These are phyloP conservation scores for Penicillium sp. DNA, from an alignment of 2,329 filamentous ascomycete species.

Conservation along the genomic window DNA sequence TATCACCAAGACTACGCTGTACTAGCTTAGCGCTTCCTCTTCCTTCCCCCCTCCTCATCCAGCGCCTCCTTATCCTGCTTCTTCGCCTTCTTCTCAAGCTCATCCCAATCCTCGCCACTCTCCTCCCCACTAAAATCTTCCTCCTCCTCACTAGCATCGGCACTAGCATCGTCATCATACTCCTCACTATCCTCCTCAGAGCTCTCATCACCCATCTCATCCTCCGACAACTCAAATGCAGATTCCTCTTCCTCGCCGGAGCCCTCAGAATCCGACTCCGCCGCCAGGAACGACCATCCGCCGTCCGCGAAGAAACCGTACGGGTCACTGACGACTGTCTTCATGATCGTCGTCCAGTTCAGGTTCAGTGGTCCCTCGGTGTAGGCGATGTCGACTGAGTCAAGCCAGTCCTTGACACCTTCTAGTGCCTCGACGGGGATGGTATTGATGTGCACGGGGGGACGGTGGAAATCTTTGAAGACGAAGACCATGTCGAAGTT, in stretches of 20 bases:
- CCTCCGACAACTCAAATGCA: conserved; percentile 87
- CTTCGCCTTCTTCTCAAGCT: conserved; percentile 83
- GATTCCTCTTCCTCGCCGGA: conserved; percentile 84
- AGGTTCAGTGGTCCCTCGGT: conserved; percentile 94
- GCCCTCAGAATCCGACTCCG: conserved; percentile 84
- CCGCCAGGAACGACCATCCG: conserved; percentile 89
- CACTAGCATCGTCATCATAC: conserved; percentile 88
- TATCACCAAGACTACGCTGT: no score
- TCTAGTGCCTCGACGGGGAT: conserved; percentile 95
- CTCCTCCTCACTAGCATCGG: conserved; percentile 70
- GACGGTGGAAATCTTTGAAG: conserved; percentile 93
- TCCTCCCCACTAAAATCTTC: conserved; percentile 64
- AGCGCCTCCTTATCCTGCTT: conserved; percentile 63
- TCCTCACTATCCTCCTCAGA: conserved; percentile 84
- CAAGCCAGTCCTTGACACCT: conserved; percentile 95
- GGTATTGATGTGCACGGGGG: conserved; percentile 94
- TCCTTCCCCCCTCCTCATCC: conserved; percentile 67
- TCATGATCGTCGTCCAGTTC: conserved; percentile 99
- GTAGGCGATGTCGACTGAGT: conserved; percentile 92
- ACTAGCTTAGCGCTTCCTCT: conserved; percentile 68
- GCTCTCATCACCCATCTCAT: conserved; percentile 78
- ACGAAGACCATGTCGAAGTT: conserved; percentile 99
- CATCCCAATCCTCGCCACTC: conserved; percentile 91
- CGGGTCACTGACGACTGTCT: conserved; percentile 91
- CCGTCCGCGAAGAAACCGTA: conserved; percentile 95